Base-by-base conservation (phyloP, 2,329 filamentous ascomycete genomes). In the Claviceps spartinae region DNA sequence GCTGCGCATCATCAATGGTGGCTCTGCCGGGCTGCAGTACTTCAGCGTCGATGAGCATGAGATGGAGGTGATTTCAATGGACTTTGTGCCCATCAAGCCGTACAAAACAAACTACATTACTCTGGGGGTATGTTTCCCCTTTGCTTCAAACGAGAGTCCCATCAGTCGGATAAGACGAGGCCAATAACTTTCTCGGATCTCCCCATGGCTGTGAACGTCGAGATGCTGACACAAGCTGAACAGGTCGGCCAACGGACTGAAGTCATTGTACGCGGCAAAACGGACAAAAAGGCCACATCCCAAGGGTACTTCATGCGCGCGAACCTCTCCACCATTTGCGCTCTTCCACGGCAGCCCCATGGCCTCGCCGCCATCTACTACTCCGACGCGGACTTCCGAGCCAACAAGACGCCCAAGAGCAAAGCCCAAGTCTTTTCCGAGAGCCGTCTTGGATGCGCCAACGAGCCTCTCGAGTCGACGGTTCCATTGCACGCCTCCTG, bases 41-140 rank as follows among this genome's bases (percentile, higher is more conserved):
- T 47, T 47, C n/a, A 47, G 45, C 11, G 76, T 79, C 53, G 76
- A 79, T 61, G 72, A 75, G 49, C 81, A 84, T 61, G 71, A 60
- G 0, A 61, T 84, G 57, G 75, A 69, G 0, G 78, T 84, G 38
- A 79, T 84, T 41, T 69, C 73, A 0, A 67, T 64, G n/a, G 81
- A 82, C 54, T 64, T 83, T 4, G 76, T 83, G 0, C 77, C 79
- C 2, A 70, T 84, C 24, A 58, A 68, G 24, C 79, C 80, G 0
- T 83, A 75, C 54, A 63, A 64, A 0, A 73, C 78, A 4, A 47
- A 47, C 5, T 47, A 47, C n/a, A 47, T 47, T 16, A 47, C 45
- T 13, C 45, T 47, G 3, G 45, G 45, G n/a, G 45, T 47, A 36
- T 13, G 45, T 43, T 22, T 43, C 2, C 11, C 4, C 9, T 43